phyloP scores from a whole-genome alignment of 2,329 filamentous ascomycete species.

The Paraphoma chrysanthemicola region DNA sequence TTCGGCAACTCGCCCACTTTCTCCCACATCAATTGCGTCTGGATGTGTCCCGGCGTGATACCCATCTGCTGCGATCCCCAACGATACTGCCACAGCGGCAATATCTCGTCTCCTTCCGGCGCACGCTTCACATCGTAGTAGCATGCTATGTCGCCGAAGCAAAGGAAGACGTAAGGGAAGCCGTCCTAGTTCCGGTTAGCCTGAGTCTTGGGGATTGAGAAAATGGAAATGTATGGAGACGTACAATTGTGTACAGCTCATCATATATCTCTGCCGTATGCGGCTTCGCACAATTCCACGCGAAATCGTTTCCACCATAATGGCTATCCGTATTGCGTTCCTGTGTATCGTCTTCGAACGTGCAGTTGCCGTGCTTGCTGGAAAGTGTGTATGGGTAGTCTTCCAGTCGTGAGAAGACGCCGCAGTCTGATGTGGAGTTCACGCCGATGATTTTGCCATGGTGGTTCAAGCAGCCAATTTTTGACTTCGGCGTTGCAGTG shows the following conservation, averaged over 20 bases:
- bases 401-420: constrained; percentile 24
- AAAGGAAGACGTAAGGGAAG: constrained; percentile 41
- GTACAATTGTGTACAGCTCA: constrained; percentile 39
- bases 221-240: background rate
- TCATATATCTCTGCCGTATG: constrained; percentile 30
- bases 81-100: constrained; percentile 38
- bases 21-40: constrained; percentile 40
- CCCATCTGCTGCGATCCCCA: constrained; percentile 42
- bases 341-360: constrained; percentile 34
- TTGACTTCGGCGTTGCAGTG: constrained; percentile 27
- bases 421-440: constrained; percentile 23
- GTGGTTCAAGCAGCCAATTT: constrained; percentile 36
- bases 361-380: constrained; percentile 37
- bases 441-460: constrained; percentile 31
- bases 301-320: constrained; percentile 34
- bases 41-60: constrained; percentile 42
- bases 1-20: constrained; percentile 32
- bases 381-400: constrained; percentile 40
- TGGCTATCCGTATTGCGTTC: constrained; percentile 38
- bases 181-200: constrained; percentile 20
- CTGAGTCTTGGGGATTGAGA: background rate
- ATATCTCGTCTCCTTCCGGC: constrained; percentile 20
- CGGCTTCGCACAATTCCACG: constrained; percentile 33
- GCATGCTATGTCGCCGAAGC: constrained; percentile 42
- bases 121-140: constrained; percentile 41